phyloP scores from a whole-genome alignment of 768 basidiomycete species.

The Leccinum fibrillosum region DNA sequence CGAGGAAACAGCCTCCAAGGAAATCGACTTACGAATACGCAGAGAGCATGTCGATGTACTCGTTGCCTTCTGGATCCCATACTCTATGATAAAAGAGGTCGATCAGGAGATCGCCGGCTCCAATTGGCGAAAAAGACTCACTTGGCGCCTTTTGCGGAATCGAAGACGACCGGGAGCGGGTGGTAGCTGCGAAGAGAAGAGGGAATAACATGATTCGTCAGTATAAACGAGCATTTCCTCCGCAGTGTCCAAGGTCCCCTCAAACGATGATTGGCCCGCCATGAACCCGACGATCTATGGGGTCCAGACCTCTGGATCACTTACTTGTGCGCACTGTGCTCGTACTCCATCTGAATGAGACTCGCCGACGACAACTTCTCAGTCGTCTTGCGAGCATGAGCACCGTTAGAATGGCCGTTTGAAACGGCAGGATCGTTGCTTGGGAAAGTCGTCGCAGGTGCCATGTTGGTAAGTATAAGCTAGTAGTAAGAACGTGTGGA shows the following conservation, averaged over 20 bases:
- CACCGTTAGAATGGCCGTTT: slow-evolving; percentile 16
- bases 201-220: slow-evolving; percentile 37
- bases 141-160: slow-evolving; percentile 85
- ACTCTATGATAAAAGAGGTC: slow-evolving; percentile 43
- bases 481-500: not conserved
- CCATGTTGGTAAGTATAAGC: slow-evolving; percentile 15
- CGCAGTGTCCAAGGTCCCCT: slow-evolving; percentile 8
- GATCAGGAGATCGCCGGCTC: slow-evolving; percentile 1
- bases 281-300: not conserved
- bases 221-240: slow-evolving; percentile 5
- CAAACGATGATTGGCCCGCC: slow-evolving; percentile 14
- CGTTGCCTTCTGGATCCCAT: slow-evolving; percentile 93
- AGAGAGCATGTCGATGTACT: slow-evolving; percentile 97
- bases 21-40: slow-evolving; percentile 81
- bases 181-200: slow-evolving; percentile 69
- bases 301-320: slow-evolving; percentile 19
- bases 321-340: slow-evolving; percentile 88
- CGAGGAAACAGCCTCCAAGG: not conserved
- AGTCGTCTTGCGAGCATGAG: slow-evolving; percentile 10
- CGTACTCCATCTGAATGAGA: slow-evolving; percentile 77
- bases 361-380: slow-evolving; percentile 54
- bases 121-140: slow-evolving; percentile 49
- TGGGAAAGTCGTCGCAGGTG: slow-evolving; percentile 20
- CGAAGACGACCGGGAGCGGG: slow-evolving; percentile 92
- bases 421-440: not conserved